Conservation (phyloP, 2,329 filamentous ascomycete genomes). For the Leptodontidium sp. region DNA sequence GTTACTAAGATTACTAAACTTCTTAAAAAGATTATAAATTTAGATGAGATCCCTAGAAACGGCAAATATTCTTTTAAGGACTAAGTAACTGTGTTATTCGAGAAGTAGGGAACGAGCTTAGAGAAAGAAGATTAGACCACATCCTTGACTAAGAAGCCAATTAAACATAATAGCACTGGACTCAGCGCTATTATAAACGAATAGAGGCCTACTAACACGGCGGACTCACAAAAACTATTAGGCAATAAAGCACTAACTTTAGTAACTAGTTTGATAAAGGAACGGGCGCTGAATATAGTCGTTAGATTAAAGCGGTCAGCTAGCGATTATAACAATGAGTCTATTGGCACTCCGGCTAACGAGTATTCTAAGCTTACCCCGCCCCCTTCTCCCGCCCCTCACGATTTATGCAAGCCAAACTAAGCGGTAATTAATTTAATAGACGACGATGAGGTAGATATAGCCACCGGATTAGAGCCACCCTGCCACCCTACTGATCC, state of each 20-base stretch:
- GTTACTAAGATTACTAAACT: slow-evolving; percentile 8
- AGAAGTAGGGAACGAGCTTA: slow-evolving; percentile 18
- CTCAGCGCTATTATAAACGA: neutral
- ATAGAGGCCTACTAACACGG: neutral
- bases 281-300: neutral
- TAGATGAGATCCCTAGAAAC: slow-evolving; percentile 16
- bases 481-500: neutral
- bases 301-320: neutral
- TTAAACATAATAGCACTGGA: neutral
- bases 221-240: neutral
- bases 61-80: slow-evolving; percentile 17
- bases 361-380: neutral
- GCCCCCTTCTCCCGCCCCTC: neutral
- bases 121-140: slow-evolving; percentile 10
- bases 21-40: slow-evolving; percentile 20
- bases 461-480: slow-evolving; percentile 10
- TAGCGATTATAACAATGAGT: neutral
- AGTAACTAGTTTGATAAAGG: neutral
- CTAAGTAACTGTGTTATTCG: neutral
- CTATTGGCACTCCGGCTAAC: neutral
- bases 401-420: neutral
- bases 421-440: slow-evolving; percentile 17
- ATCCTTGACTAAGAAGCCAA: neutral
- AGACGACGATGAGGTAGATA: slow-evolving; percentile 6
- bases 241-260: neutral